Evolutionary conservation across 2,329 filamentous ascomycete species (phyloP).

Genomic region (Sclerotinia glacialis): DNA sequence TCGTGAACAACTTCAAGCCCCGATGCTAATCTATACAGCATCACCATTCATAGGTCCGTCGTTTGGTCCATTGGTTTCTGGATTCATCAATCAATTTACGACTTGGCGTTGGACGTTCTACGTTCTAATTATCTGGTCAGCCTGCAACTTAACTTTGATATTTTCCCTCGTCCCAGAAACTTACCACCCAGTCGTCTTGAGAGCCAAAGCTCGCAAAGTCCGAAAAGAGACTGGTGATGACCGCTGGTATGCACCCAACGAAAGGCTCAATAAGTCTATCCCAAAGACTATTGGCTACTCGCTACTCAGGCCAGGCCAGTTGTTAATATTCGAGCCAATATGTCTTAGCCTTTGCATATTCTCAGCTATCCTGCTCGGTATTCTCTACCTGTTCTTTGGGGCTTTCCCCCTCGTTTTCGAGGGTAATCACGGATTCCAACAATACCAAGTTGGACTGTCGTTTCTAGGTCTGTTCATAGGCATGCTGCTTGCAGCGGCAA

Average conservation of each 20-base stretch:
- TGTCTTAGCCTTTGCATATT: conserved; percentile 77
- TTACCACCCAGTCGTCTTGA: conserved; percentile 73
- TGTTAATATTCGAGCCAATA: conserved; percentile 82
- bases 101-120: conserved; percentile 85
- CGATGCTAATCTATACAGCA: conserved; percentile 79
- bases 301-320: conserved; percentile 63
- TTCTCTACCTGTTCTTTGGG: conserved; percentile 88
- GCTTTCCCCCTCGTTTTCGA: conserved; percentile 80
- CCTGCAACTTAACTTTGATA: conserved; percentile 61
- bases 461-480: conserved; percentile 72
- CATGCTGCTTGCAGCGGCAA: conserved; percentile 61
- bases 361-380: conserved; percentile 79
- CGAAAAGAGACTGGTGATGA: conserved; percentile 76
- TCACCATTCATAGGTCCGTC: conserved; percentile 62
- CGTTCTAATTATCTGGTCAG: conserved; percentile 77
- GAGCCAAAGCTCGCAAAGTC: conserved; percentile 66
- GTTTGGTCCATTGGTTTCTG: conserved; percentile 62
- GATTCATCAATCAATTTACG: conserved; percentile 76
- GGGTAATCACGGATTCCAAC: conserved; percentile 69
- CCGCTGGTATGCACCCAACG: conserved; percentile 73
- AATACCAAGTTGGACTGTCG: conserved; percentile 76
- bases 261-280: conserved; percentile 69
- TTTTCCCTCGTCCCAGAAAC: conserved; percentile 80
- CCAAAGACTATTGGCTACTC: conserved; percentile 56
- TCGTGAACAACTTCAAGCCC: conserved; percentile 65